Conservation (phyloP, 768 basidiomycete species). For the Albatrellus ellisii region DNA sequence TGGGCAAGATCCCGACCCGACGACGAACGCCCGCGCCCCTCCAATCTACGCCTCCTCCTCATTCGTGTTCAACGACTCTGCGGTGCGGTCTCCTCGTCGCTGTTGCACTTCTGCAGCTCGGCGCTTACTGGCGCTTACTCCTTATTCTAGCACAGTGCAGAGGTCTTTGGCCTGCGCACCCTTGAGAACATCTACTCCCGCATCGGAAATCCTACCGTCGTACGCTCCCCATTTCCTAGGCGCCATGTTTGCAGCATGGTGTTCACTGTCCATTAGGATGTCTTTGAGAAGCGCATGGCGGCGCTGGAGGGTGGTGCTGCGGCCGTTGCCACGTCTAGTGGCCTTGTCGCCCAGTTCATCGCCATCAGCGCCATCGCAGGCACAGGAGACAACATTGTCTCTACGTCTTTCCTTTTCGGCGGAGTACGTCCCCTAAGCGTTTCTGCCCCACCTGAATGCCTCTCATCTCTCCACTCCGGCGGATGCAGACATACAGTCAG, state of each 20-base stretch:
- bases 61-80: conserved; percentile 61
- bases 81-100: too few relatives aligned
- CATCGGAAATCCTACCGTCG: conserved; percentile 55
- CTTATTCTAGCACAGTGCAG: conserved; percentile 49
- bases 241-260: not conserved
- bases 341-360: conserved; percentile 69
- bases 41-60: conserved; percentile 69
- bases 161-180: conserved; percentile 52
- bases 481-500: conserved; percentile 54
- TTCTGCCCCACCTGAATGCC: not conserved
- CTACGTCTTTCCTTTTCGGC: conserved; percentile 55
- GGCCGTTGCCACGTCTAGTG: conserved; percentile 62
- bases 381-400: conserved; percentile 68
- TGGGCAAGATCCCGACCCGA: conserved; percentile 48
- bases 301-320: conserved; percentile 72
- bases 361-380: conserved; percentile 29
- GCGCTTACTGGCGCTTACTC: too few relatives aligned
- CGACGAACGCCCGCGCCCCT: conserved; percentile 61
- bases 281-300: conserved; percentile 70
- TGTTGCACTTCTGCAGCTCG: too few relatives aligned
- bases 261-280: conserved; percentile 30
- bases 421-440: conserved; percentile 31
- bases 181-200: conserved; percentile 54
- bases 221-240: conserved; percentile 18
- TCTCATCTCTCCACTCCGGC: too few relatives aligned